phyloP scores from a whole-genome alignment of 768 basidiomycete species.

The Flagelloscypha sp. region DNA sequence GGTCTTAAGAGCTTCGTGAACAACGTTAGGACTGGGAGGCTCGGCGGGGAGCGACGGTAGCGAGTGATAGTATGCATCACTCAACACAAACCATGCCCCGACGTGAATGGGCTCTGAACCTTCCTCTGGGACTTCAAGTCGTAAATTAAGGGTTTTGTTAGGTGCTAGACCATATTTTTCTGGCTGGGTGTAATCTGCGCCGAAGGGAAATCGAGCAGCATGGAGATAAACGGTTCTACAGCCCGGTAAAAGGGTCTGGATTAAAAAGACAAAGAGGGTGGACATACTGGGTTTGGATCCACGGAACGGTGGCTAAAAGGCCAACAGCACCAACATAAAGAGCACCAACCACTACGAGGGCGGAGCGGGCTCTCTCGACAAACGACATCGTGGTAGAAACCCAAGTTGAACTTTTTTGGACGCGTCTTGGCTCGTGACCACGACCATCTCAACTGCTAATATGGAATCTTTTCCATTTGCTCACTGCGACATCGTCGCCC shows the following conservation, averaged over 20 bases:
- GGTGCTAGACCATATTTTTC: constrained; percentile 79
- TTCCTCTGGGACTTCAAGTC: constrained; percentile 64
- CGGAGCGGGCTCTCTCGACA: constrained; percentile 2
- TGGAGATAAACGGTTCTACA: constrained; percentile 51
- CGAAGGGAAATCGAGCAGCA: constrained; percentile 51
- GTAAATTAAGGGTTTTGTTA: constrained; percentile 32
- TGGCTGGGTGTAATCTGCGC: constrained; percentile 56
- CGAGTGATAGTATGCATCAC: constrained; percentile 53
- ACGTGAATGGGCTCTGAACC: constrained; percentile 70
- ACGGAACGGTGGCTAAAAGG: constrained; percentile 52
- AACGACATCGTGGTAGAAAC: constrained; percentile 1
- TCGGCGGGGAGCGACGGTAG: constrained; percentile 27
- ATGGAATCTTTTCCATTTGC: constrained; percentile 54
- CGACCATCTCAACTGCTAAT: constrained; percentile 22
- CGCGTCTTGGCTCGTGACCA: no score
- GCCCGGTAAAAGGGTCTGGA: not conserved
- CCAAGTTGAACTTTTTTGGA: no score
- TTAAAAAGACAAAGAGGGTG: constrained; percentile 6
- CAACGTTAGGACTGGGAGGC: constrained; percentile 25
- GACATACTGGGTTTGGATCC: constrained; percentile 63
- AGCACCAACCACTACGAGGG: constrained; percentile 34
- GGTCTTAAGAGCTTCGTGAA: constrained; percentile 41
- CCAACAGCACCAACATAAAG: constrained; percentile 47
- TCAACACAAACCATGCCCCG: constrained; percentile 81
- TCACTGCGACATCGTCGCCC: constrained; percentile 38